Base-by-base conservation (phyloP, 2,329 filamentous ascomycete species). In the Epichloe bromicola region DNA sequence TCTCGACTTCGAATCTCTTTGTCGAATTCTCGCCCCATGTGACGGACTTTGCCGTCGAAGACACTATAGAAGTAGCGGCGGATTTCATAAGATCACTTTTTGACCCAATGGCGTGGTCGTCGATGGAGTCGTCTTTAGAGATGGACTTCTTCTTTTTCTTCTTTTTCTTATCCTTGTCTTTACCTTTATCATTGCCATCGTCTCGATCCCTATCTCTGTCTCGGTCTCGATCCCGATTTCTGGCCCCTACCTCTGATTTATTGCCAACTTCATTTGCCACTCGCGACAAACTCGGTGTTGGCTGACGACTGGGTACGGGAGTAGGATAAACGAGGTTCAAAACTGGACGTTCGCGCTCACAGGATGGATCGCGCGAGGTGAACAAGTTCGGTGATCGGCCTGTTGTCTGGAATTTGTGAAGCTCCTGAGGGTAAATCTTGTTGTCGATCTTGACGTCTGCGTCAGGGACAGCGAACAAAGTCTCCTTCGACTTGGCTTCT, bases 21-120 rank as follows among this genome's bases (percentile, higher is more conserved):
- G 76, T 83, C 59, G 81, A 73, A 55, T 82, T 82, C 53, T 81
- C 70, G 11, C 79, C 82, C 81, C 80, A 85, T 12, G 74, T 80
- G 4, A 85, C 81, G 41, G 68, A 74, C 57, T 82, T 83, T 6
- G 76, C 70, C 6, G 68, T 67, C 34, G 72, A 68, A 2, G 57
- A 51, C 11, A 50, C 30, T 15, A 39, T 42, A 20, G 52, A 54
- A 14, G 52, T 23, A n/a, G 43, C 43, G 14, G 46, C 36, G 2
- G 50, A 48, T 46, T 70, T 64, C 11, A 72, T 60, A 37, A 70
- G 60, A 48, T 77, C 72, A 11, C 69, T 70, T 43, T 64, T 67
- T 20, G 71, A 61, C 38, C 60, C 68, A 48, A 70, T 61, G 6
- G 67, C 61, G 41, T 71, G 61, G 50, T 71, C 67, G 33, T 69